Evolutionary conservation across 2,329 filamentous ascomycete species (phyloP).

Genomic region (Chalaropsis thielavioides): DNA sequence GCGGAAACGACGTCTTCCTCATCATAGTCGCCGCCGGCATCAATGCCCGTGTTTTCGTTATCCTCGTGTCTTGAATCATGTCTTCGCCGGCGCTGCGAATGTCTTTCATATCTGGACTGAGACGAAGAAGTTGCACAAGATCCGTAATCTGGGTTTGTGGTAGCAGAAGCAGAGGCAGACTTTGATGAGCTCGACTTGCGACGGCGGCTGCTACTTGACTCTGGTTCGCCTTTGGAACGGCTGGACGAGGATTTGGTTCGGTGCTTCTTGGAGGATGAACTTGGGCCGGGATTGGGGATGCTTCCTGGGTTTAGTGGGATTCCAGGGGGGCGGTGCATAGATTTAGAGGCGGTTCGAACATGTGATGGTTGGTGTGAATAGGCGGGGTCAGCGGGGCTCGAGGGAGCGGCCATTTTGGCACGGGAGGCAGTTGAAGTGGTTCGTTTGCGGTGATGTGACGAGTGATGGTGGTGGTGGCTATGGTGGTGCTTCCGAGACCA

Average conservation of each 20-base stretch:
- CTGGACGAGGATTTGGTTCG: constrained; percentile 10
- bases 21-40: not conserved
- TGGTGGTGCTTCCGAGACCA: not conserved
- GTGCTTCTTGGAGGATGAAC: not conserved
- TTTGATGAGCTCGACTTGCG: constrained; percentile 11
- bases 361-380: not conserved
- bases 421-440: constrained; percentile 6
- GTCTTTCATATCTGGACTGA: not conserved
- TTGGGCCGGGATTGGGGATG: not conserved
- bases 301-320: not conserved
- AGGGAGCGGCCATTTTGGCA: constrained; percentile 5
- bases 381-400: not conserved
- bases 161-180: not conserved
- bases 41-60: not conserved
- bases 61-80: not conserved
- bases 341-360: not conserved
- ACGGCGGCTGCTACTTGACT: not conserved
- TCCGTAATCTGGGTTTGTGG: not conserved
- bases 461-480: not conserved
- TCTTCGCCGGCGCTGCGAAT: not conserved
- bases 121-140: not conserved
- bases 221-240: constrained; percentile 8
- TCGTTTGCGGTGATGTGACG: not conserved
- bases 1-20: not conserved
- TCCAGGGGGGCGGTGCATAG: constrained; percentile 4